Base-by-base conservation (phyloP, 495 filamentous ascomycete genomes). In the Bryoglossum gracile region DNA sequence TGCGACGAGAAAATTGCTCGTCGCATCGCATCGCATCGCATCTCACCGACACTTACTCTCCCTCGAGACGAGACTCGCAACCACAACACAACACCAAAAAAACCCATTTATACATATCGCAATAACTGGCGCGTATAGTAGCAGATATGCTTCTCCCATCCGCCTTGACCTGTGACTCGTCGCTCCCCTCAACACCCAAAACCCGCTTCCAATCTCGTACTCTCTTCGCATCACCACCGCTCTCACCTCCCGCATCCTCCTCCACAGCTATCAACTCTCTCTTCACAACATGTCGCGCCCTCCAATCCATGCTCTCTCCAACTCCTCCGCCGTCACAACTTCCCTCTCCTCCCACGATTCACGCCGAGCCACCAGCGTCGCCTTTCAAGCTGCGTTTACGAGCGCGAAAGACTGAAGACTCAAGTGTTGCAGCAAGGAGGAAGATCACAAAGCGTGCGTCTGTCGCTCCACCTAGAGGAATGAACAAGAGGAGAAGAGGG, bases 81-180 rank as follows among this genome's bases (percentile, higher is more conserved):
- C n/a, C n/a, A n/a, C n/a, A n/a, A n/a, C n/a, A n/a, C n/a, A n/a
- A n/a, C n/a, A n/a, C n/a, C n/a, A n/a, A n/a, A n/a, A n/a, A n/a
- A n/a, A n/a, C n/a, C n/a, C n/a, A n/a, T n/a, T n/a, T n/a, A n/a
- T n/a, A n/a, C n/a, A n/a, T n/a, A n/a, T n/a, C n/a, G n/a, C n/a
- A n/a, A n/a, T n/a, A n/a, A n/a, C n/a, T n/a, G n/a, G n/a, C n/a
- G 11, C 4, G 30, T 51, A 30, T 21, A 52, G 38, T 14, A 18
- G 21, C 18, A 24, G 48, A 18, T 18, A 87, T 88, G 84, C 62
- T 88, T 42, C 78, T 87, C 54, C 83, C 82, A 39, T 86, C 83
- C 10, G 82, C 83, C 28, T 65, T 88, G 35, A 66, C 80, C 34
- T 84, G 82, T 77, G 83, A 86, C 23, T 36, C 52, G 6, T 25